A percentile compares a stretch with the other conserved stretches of the same genome.
phyloP scores from a whole-genome alignment of 169 alveolate species.

The Eimeria falciformis region DNA sequence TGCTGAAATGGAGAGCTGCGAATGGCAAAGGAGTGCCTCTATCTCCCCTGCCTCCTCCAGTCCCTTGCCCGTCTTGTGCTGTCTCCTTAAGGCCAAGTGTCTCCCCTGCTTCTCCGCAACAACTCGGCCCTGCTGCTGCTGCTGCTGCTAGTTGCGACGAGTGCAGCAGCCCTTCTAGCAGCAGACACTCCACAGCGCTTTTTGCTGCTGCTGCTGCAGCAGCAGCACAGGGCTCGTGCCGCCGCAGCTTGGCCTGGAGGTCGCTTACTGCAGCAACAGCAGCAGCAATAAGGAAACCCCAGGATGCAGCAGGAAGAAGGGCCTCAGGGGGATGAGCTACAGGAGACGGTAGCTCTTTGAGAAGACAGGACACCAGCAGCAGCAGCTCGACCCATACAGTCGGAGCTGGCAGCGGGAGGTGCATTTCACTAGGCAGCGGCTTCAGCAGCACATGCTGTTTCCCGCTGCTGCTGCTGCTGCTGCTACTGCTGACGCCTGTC shows the following conservation, averaged over 20 bases:
- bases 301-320: not conserved
- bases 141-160: not conserved
- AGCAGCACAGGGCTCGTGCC: constrained; percentile 4
- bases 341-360: not conserved
- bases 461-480: not conserved
- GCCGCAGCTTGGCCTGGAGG: not conserved
- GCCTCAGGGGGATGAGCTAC: not conserved
- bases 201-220: not conserved
- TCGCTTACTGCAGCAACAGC: not conserved
- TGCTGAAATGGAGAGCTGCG: not conserved
- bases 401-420: not conserved
- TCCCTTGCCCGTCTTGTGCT: no score
- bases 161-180: not conserved
- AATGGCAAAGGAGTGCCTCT: no score
- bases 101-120: not conserved
- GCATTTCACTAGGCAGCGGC: not conserved
- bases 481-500: not conserved
- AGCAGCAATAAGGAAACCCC: not conserved
- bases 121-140: not conserved
- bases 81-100: not conserved
- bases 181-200: not conserved
- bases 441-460: not conserved
- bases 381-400: not conserved
- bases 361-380: not conserved
- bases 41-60: not conserved